A percentile compares a stretch with the other conserved stretches of the same genome.
Evolutionary conservation across 164 flowering plant species (phyloP).

Genomic region (Litsea cubeba): DNA sequence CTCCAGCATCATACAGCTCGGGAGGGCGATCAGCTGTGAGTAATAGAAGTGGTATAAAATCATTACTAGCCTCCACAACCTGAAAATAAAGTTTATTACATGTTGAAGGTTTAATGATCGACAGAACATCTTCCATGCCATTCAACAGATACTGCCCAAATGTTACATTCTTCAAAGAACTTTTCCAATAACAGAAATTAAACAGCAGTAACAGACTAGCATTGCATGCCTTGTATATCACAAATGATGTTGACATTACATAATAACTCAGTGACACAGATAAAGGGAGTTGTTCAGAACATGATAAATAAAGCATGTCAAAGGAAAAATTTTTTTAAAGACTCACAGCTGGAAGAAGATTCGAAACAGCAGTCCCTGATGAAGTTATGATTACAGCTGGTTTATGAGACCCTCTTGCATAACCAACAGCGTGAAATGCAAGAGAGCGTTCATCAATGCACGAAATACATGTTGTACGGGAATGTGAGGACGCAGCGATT

Average conservation of each 20-base stretch:
- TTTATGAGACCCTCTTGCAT: slow-evolving; percentile 70
- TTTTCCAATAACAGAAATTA: background rate
- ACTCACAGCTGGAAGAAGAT: slow-evolving; percentile 95
- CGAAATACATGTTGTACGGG: slow-evolving; percentile 58
- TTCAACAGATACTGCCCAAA: background rate
- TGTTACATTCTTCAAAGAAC: background rate
- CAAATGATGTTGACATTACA: slow-evolving; percentile 1
- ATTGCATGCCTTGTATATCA: background rate
- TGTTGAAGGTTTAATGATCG: background rate
- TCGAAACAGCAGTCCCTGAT: slow-evolving; percentile 99
- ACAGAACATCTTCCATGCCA: background rate
- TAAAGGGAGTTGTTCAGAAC: background rate
- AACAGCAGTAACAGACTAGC: background rate
- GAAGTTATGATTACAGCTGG: slow-evolving; percentile 91
- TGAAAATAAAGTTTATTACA: slow-evolving; percentile 17
- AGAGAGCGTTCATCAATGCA: slow-evolving; percentile 94
- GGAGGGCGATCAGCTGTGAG: slow-evolving; percentile 99
- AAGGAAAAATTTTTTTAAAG: background rate
- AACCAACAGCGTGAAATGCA: slow-evolving; percentile 94
- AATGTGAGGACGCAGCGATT: slow-evolving; percentile 81
- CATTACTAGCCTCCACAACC: slow-evolving; percentile 97
- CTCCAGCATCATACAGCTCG: slow-evolving; percentile 83
- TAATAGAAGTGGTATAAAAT: slow-evolving; percentile 73
- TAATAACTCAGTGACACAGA: background rate
- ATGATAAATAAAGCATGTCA: background rate